These are phyloP conservation scores for Candida peoriensis DNA, from an alignment of 805 yeast species.

Conservation along the genomic window DNA sequence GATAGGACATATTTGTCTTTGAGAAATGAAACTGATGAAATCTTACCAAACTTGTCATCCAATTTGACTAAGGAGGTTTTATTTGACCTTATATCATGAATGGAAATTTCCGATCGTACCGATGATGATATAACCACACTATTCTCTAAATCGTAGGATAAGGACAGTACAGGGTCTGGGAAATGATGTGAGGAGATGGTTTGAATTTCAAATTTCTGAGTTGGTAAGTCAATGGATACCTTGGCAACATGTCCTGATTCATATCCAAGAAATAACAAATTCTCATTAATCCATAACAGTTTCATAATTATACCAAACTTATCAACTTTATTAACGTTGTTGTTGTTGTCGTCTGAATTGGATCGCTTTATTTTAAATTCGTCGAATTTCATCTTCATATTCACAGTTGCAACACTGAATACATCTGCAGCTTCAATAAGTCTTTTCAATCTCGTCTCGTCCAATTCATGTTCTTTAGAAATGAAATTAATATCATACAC, in stretches of 20 bases:
- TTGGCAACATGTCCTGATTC: conserved; percentile 63
- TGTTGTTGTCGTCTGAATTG: conserved; percentile 9
- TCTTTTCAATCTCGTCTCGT: conserved; percentile 19
- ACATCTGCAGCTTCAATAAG: conserved; percentile 21
- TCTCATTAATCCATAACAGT: conserved; percentile 32
- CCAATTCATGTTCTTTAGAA: conserved; percentile 4
- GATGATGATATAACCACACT: conserved; percentile 40
- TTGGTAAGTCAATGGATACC: conserved; percentile 19
- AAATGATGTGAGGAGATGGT: conserved; percentile 28
- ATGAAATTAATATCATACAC: conserved; percentile 39
- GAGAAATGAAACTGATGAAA: conserved; percentile 24
- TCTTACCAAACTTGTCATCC: conserved; percentile 32
- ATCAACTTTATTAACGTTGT: conserved; percentile 16
- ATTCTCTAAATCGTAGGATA: conserved; percentile 27
- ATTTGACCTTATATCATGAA: conserved; percentile 19
- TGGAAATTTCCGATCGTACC: conserved; percentile 36
- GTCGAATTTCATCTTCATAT: conserved; percentile 12
- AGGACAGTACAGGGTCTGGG: conserved; percentile 53
- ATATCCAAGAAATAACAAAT: conserved; percentile 49
- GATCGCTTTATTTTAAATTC: conserved; percentile 14
- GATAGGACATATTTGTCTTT: conserved; percentile 27
- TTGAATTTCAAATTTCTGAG: conserved; percentile 6
- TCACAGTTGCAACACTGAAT: conserved; percentile 8
- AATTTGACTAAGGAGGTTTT: conserved; percentile 5
- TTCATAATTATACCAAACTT: conserved; percentile 69